phyloP scores from a whole-genome alignment of 2,329 filamentous ascomycete genomes.

The Phyllosticta ampelicida region DNA sequence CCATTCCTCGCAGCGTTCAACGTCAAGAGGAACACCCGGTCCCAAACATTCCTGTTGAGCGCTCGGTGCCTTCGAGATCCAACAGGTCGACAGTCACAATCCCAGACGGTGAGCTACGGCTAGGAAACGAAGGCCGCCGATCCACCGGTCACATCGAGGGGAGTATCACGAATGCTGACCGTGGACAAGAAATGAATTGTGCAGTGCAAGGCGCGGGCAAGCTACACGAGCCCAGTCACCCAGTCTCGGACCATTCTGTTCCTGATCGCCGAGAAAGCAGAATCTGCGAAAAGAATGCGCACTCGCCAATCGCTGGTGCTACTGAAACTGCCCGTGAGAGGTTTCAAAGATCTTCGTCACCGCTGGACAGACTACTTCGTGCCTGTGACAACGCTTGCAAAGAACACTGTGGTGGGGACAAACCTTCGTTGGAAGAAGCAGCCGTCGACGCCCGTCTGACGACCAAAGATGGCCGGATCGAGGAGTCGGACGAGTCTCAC shows the following conservation, averaged over 20 bases:
- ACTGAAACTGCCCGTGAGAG: neutral
- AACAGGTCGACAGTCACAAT: neutral
- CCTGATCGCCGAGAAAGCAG: neutral
- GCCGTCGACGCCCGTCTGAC: neutral
- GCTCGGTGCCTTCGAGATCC: neutral
- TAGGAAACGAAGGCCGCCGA: neutral
- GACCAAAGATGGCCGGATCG: neutral
- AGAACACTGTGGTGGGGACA: neutral
- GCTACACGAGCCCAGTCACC: neutral
- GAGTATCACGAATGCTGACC: neutral
- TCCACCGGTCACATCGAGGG: neutral
- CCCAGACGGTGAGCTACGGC: neutral
- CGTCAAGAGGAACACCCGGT: neutral
- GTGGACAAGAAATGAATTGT: neutral
- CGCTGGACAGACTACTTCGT: conserved; percentile 18
- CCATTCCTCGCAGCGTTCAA: neutral
- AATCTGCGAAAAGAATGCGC: neutral
- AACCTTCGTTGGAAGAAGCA: neutral
- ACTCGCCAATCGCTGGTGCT: neutral
- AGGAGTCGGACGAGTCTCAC: neutral
- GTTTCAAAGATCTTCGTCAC: conserved; percentile 15
- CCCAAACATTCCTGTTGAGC: neutral
- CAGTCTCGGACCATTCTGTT: neutral
- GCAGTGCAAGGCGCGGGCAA: neutral
- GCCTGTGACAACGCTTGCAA: conserved; percentile 16